Evolutionary conservation across 2,329 filamentous ascomycete species (phyloP), one percentile per base, ranked within the genome.

Genomic region (Arthrocladium fulminans): DNA sequence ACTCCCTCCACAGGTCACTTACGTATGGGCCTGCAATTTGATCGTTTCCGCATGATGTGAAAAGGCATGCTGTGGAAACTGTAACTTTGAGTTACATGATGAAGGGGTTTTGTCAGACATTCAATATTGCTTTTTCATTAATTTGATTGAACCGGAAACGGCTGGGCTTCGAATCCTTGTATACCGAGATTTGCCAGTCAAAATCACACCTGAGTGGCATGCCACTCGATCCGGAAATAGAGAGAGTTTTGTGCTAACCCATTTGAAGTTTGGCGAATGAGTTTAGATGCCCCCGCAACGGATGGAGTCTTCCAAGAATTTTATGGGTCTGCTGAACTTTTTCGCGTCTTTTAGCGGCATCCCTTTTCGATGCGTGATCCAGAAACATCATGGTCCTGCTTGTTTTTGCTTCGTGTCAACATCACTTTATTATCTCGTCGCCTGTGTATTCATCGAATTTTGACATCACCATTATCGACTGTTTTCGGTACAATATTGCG

Each of bases 291-390:
- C 39, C 22, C 3, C 27, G 12, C 22, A 27, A 42, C 20, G 39
- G 22, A 25, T 40, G 19, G 17, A 22, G 12, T n/a, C 23, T 10
- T 12, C 8, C 8, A 5, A 7, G 9, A n/a, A 9, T 19, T 10
- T n/a, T 40, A 15, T 38, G 34, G 34, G 12, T 20, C 34, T n/a
- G 20, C 37, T 40, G 20, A 40, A 23, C 37, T 4, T 9, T 17
- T 12, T 20, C 22, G 17, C 15, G 23, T 20, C 17, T 40, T n/a
- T 27, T 25, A 42, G 39, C 13, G 22, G 39, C 22, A 42, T 42
- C 39, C 39, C 39, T 42, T 42, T 42, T 40, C 37, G 23, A 22
- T 10, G 19, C 27, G 5, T 35, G 32, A 35, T 35, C 32, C 37
- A 40, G 22, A 40, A 6, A 5, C n/a, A 12, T 24, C 9, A 3